A percentile compares a stretch with the other conserved stretches of the same genome.
These are phyloP conservation scores for Cymbopogon citratus DNA, from an alignment of 176 grass and related monocot species.

Conservation along the genomic window DNA sequence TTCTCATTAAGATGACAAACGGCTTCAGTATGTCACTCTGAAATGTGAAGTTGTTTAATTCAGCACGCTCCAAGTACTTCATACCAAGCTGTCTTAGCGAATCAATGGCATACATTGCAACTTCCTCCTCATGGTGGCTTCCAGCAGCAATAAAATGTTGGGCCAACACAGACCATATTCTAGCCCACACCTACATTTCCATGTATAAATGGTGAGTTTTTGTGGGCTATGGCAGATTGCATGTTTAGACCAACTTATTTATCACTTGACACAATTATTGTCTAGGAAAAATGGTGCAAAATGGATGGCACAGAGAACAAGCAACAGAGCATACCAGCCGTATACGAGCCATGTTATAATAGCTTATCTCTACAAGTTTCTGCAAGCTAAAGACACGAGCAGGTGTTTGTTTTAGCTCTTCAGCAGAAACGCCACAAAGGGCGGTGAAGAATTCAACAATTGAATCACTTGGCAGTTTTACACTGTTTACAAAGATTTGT, in stretches of 20 bases:
- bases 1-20: conserved; percentile 99
- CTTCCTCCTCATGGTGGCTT: conserved; percentile 88
- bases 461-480: conserved; percentile 92
- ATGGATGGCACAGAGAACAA: conserved; percentile 5
- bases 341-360: conserved; percentile 99
- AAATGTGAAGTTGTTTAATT: conserved; percentile 98
- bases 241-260: conserved; percentile 1
- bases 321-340: conserved; percentile 62
- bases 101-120: conserved; percentile 98
- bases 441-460: conserved; percentile 96
- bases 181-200: conserved; percentile 91
- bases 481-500: conserved; percentile 95
- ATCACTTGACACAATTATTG: not conserved
- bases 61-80: conserved; percentile 99
- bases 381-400: conserved; percentile 96
- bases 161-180: conserved; percentile 95
- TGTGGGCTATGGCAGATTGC: not conserved
- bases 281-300: not conserved
- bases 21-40: conserved; percentile 99
- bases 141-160: conserved; percentile 97
- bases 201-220: conserved; percentile 27
- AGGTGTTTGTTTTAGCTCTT: conserved; percentile 96
- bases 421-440: conserved; percentile 86
- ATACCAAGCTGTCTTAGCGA: conserved; percentile 98
- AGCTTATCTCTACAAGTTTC: conserved; percentile 99